These are phyloP conservation scores for Solidago caesia DNA, from an alignment of 129 eudicot genomes.

Conservation along the genomic window DNA sequence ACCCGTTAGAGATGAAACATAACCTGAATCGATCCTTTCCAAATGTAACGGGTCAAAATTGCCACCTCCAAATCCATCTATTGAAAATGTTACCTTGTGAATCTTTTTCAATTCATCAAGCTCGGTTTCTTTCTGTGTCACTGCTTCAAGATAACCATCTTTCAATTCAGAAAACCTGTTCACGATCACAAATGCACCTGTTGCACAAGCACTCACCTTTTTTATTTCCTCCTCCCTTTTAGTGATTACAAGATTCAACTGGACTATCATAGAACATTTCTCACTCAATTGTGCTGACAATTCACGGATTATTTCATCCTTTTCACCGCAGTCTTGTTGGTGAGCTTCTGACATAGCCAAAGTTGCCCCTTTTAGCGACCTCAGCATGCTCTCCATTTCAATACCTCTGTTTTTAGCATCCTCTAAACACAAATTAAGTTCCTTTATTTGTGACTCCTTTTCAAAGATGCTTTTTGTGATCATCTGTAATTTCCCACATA, in stretches of 20 bases:
- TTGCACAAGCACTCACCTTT: slow-evolving; percentile 57
- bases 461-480: slow-evolving; percentile 57
- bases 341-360: slow-evolving; percentile 84
- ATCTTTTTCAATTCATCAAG: slow-evolving; percentile 35
- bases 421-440: slow-evolving; percentile 59
- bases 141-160: slow-evolving; percentile 36
- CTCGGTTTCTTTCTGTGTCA: slow-evolving; percentile 42
- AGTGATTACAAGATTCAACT: slow-evolving; percentile 40
- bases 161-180: slow-evolving; percentile 71
- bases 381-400: slow-evolving; percentile 81
- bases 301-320: slow-evolving; percentile 52
- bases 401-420: slow-evolving; percentile 55
- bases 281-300: slow-evolving; percentile 50
- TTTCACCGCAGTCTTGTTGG: slow-evolving; percentile 64
- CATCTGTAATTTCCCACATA: slow-evolving; percentile 61
- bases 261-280: slow-evolving; percentile 30
- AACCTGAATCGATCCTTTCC: neutral
- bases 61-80: neutral
- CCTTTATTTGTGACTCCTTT: slow-evolving; percentile 64
- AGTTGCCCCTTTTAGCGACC: slow-evolving; percentile 86
- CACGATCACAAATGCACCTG: slow-evolving; percentile 68
- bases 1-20: neutral
- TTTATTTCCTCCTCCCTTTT: slow-evolving; percentile 42
- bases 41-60: neutral
- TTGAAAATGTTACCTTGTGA: slow-evolving; percentile 26